Evolutionary conservation across 768 basidiomycete species (phyloP).

Genomic region (Ramaria sp.): DNA sequence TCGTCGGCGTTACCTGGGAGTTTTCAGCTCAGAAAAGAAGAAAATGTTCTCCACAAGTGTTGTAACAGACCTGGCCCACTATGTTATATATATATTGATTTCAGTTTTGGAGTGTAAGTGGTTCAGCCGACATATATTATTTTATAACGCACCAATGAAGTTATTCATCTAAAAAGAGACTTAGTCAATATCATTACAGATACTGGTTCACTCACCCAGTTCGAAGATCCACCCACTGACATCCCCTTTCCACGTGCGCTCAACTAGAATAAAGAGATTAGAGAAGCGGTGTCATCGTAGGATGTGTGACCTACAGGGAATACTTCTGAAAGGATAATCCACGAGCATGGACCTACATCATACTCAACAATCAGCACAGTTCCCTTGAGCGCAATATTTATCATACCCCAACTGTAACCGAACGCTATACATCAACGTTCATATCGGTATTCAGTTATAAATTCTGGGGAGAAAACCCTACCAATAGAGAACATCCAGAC

Average conservation of each 20-base stretch:
- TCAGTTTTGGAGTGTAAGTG: too few species aligned
- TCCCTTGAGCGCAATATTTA: not conserved
- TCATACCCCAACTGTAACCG: conserved; percentile 63
- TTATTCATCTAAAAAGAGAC: conserved; percentile 52
- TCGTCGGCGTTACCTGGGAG: conserved; percentile 60
- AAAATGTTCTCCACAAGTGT: conserved; percentile 2
- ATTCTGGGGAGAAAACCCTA: conserved; percentile 10
- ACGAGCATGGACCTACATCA: conserved; percentile 45
- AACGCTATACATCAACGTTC: conserved; percentile 26
- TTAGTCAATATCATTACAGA: conserved; percentile 1
- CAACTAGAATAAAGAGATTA: conserved; percentile 19
- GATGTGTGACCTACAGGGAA: conserved; percentile 33
- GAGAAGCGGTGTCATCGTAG: not conserved
- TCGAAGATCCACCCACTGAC: conserved; percentile 64
- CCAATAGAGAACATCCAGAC: conserved; percentile 71
- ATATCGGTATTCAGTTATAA: not conserved
- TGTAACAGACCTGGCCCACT: conserved; percentile 9
- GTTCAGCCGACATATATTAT: not conserved
- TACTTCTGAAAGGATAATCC: conserved; percentile 70
- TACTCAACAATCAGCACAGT: not conserved
- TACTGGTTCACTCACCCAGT: conserved; percentile 39
- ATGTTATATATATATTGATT: not conserved
- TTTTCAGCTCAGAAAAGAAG: conserved; percentile 24
- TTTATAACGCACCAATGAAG: conserved; percentile 44
- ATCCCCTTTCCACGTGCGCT: conserved; percentile 67